Conservation (phyloP, 805 yeast species). For the Candida maesae region DNA sequence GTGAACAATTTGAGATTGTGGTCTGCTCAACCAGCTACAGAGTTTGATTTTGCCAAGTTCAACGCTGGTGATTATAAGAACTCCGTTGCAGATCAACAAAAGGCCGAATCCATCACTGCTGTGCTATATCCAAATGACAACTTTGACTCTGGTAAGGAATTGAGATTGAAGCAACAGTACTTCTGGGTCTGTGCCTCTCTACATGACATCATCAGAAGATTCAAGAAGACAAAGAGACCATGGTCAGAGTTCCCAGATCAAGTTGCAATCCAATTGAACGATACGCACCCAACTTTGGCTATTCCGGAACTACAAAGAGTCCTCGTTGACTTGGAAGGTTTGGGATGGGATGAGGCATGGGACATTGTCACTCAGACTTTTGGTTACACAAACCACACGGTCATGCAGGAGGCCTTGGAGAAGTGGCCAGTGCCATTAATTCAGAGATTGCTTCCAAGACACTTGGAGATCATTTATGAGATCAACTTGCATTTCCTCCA, state of each 20-base stretch:
- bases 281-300: conserved; percentile 92
- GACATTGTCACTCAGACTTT: conserved; percentile 71
- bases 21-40: conserved; percentile 86
- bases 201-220: conserved; percentile 86
- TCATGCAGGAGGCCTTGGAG: conserved; percentile 91
- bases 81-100: conserved; percentile 80
- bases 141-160: conserved; percentile 85
- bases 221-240: conserved; percentile 69
- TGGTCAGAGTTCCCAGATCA: conserved; percentile 84
- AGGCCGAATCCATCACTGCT: conserved; percentile 89
- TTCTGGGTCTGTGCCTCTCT: conserved; percentile 96
- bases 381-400: conserved; percentile 94
- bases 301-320: conserved; percentile 86
- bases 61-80: conserved; percentile 86
- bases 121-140: conserved; percentile 93
- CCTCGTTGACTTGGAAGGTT: conserved; percentile 75
- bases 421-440: conserved; percentile 90
- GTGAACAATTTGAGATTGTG: conserved; percentile 89
- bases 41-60: conserved; percentile 87
- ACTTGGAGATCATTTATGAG: conserved; percentile 83
- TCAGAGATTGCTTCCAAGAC: conserved; percentile 81
- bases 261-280: conserved; percentile 89
- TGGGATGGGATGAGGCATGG: conserved; percentile 87
- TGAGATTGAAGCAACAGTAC: conserved; percentile 91
- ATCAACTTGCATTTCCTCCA: conserved; percentile 78